A percentile compares a stretch with the other conserved stretches of the same genome.
phyloP scores from a whole-genome alignment of 352 stramenopile genomes.

The Phytophthora rubi region DNA sequence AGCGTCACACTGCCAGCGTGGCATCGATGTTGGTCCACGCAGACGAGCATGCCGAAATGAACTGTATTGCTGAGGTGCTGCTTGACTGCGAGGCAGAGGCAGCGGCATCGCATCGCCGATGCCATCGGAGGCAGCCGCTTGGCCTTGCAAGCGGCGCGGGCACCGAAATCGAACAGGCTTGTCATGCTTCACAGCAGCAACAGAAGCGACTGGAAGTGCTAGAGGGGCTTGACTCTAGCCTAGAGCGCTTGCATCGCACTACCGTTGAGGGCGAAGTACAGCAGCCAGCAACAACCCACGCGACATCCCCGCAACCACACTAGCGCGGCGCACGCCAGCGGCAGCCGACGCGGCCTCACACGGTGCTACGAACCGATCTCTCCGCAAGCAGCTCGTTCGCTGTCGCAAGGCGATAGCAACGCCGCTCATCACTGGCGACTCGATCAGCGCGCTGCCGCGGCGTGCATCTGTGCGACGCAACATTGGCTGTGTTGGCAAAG shows the following conservation, averaged over 20 bases:
- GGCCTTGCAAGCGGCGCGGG: too few relatives aligned
- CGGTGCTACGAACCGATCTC: background rate
- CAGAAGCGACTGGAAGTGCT: background rate
- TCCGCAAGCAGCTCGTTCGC: constrained; percentile 1
- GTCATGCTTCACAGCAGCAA: background rate
- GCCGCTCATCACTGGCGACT: constrained; percentile 15
- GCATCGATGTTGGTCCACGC: background rate
- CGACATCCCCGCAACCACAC: background rate
- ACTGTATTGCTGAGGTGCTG: background rate
- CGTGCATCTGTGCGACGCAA: constrained; percentile 9
- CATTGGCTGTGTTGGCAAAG: background rate
- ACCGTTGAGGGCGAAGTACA: background rate
- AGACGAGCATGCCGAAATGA: background rate
- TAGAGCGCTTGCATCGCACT: background rate
- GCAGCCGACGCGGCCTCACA: constrained; percentile 1
- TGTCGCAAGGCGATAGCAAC: constrained; percentile 15
- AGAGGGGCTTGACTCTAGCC: too few relatives aligned
- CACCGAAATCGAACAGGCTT: background rate
- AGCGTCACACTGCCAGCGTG: background rate
- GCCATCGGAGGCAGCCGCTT: too few relatives aligned
- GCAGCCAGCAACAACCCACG: background rate
- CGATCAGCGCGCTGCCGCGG: constrained; percentile 6
- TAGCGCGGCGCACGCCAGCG: constrained; percentile 9
- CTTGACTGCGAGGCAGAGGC: background rate
- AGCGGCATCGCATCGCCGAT: too few relatives aligned